Evolutionary conservation across 768 basidiomycete genomes (phyloP).

Genomic region (Exsudoporus frostii): DNA sequence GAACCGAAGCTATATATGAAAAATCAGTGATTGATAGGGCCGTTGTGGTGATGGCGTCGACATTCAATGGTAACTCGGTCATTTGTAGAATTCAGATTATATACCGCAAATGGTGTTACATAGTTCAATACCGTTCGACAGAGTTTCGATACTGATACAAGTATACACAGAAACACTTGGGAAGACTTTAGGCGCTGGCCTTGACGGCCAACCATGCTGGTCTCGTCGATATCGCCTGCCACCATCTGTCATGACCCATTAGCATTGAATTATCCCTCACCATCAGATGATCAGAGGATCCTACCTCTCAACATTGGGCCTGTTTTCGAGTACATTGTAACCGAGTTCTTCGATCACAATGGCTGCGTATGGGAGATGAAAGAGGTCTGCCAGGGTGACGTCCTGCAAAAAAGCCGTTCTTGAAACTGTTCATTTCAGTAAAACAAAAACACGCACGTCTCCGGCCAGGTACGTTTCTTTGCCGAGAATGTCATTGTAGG

Average conservation of each 20-base stretch:
- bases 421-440: not conserved
- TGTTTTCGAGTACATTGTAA: conserved; percentile 19
- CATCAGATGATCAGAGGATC: not conserved
- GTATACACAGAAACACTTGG: not conserved
- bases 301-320: conserved; percentile 29
- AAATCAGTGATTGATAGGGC: not conserved
- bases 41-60: not conserved
- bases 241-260: conserved; percentile 41
- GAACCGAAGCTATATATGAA: no score
- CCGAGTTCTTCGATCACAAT: conserved; percentile 24
- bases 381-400: conserved; percentile 44
- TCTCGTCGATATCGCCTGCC: conserved; percentile 45
- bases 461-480: conserved; percentile 57
- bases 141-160: not conserved
- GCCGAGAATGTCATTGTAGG: conserved; percentile 49
- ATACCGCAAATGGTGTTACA: not conserved
- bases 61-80: not conserved
- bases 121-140: not conserved
- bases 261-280: not conserved
- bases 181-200: conserved; percentile 24
- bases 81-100: not conserved
- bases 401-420: conserved; percentile 25
- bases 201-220: conserved; percentile 48
- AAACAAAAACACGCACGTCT: conserved; percentile 36
- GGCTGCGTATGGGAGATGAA: conserved; percentile 41